Conservation (phyloP, 495 filamentous ascomycete genomes). For the Penicillium bialowiezense region DNA sequence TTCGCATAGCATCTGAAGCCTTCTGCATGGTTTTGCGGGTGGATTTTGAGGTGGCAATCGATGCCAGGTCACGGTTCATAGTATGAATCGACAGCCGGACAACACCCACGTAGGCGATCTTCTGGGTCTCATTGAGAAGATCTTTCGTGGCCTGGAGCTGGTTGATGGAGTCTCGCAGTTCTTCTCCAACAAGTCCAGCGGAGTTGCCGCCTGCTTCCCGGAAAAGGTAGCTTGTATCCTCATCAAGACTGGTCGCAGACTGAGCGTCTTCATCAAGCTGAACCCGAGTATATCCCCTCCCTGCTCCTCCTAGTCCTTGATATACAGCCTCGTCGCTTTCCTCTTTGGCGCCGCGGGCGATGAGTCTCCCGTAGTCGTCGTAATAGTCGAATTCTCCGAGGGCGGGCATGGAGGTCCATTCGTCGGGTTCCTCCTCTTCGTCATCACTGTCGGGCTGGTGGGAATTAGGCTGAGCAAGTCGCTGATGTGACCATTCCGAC, state of each 20-base stretch:
- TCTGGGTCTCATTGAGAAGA: constrained; percentile 89
- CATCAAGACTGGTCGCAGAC: constrained; percentile 93
- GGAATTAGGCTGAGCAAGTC: constrained; percentile 56
- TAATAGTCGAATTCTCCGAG: constrained; percentile 90
- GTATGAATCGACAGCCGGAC: constrained; percentile 71
- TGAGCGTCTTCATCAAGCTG: constrained; percentile 91
- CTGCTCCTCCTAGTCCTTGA: constrained; percentile 74
- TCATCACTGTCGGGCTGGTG: constrained; percentile 38
- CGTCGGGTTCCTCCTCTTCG: constrained; percentile 55
- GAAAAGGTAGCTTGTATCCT: constrained; percentile 95
- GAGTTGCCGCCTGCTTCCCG: constrained; percentile 60
- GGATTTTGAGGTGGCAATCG: constrained; percentile 47
- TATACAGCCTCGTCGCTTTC: constrained; percentile 72
- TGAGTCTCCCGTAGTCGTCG: constrained; percentile 83
- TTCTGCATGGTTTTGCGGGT: constrained; percentile 67
- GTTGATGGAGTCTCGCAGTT: constrained; percentile 74
- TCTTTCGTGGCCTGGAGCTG: constrained; percentile 97
- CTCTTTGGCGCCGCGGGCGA: constrained; percentile 73
- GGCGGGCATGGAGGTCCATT: constrained; percentile 93
- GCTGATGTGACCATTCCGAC: constrained; percentile 93
- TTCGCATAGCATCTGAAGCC: constrained; percentile 74
- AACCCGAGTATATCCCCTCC: constrained; percentile 91
- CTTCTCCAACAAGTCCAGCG: constrained; percentile 69
- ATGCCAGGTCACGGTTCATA: constrained; percentile 68
- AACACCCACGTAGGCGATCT: constrained; percentile 93